These are phyloP conservation scores for Geranium rotundifolium DNA, from an alignment of 345 rosid species.

Conservation along the genomic window DNA sequence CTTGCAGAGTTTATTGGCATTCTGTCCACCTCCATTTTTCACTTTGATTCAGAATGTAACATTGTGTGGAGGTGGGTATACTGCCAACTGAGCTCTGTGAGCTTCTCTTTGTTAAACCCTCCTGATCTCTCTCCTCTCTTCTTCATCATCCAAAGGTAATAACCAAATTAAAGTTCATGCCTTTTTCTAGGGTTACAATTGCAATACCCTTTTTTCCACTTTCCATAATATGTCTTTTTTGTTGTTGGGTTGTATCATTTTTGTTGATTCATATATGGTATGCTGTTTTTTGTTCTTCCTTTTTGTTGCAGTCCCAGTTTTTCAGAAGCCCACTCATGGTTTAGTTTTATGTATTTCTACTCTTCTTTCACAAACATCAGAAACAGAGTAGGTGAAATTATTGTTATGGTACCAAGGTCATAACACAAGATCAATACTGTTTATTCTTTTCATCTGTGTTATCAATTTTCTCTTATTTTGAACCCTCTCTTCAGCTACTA, in stretches of 20 bases:
- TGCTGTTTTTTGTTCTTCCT: neutral
- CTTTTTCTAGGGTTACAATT: neutral
- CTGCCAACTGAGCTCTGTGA: slow-evolving; percentile 80
- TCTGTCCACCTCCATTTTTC: slow-evolving; percentile 94
- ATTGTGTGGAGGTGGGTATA: slow-evolving; percentile 65
- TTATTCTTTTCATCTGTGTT: no score
- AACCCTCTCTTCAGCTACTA: no score
- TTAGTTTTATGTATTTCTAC: no score
- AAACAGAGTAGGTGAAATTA: no score
- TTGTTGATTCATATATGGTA: neutral
- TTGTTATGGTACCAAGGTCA: no score
- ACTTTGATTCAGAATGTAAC: neutral
- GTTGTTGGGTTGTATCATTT: neutral
- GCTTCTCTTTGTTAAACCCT: slow-evolving; percentile 69
- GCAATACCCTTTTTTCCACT: neutral
- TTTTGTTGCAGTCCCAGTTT: neutral
- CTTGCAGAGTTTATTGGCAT: slow-evolving; percentile 96
- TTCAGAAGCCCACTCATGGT: neutral
- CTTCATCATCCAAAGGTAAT: neutral
- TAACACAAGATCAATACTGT: no score
- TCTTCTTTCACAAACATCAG: no score
- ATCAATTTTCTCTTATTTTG: no score
- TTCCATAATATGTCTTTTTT: no score
- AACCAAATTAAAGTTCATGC: neutral
- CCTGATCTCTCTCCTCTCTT: neutral